Base-by-base conservation (phyloP, 2,329 filamentous ascomycete genomes). In the Cladosporium sp. region DNA sequence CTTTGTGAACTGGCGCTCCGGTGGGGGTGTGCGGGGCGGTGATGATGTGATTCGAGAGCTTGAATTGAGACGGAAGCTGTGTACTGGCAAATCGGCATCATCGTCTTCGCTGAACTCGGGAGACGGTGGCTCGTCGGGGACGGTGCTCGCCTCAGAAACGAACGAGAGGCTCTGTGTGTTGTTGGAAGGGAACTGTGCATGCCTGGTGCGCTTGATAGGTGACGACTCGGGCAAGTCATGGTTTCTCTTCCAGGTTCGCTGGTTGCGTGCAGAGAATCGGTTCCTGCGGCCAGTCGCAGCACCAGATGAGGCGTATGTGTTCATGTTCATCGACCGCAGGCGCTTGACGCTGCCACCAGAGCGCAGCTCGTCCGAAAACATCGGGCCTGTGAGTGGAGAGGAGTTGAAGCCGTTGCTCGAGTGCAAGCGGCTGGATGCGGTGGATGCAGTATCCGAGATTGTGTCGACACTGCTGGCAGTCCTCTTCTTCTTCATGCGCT, bases 381-480 rank as follows among this genome's bases (percentile, higher is more conserved):
- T 84, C 62, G 92, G 87, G 18, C 88, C 89, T 74, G 92, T 93
- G 74, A 96, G 85, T 61, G 92, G 92, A 59, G 93, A 96, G 73
- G 92, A 96, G 82, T 91, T 92, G 73, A 96, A 85, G 40, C 86
- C 81, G 72, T 84, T 84, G 58, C 85, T 82, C 33, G 88, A 87
- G 75, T 91, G 91, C 66, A 88, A 88, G 68, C 91, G 84, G 72
- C 93, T 92, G 65, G 92, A 95, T 69, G 90, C 85, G 75, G 88
- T 92, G 60, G 92, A 95, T 2, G 92, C 96, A 29, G 92, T 93
- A 80, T 96, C 92, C 70, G 92, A 96, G 68, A 92, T 84, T 69
- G 90, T 86, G 74, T 96, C 92, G 74, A 88, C 89, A 72, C 83
- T 83, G 71, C 69, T 71, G 70, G 83, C 82, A 64, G 89, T 83